phyloP scores from a whole-genome alignment of 257 asterid species.

The Salvia hispanica region DNA sequence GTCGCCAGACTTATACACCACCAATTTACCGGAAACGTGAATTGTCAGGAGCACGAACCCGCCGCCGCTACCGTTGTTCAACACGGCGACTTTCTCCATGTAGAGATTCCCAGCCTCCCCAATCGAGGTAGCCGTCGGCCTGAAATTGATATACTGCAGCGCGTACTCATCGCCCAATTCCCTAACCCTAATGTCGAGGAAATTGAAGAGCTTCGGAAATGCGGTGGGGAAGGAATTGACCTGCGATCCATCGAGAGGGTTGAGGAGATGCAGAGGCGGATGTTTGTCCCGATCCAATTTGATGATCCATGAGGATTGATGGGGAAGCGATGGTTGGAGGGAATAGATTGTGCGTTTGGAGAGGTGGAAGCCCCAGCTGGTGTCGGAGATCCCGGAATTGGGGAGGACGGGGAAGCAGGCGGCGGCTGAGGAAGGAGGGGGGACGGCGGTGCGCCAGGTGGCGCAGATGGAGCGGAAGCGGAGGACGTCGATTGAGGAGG shows the following conservation, averaged over 20 bases:
- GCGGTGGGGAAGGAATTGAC: slow-evolving; percentile 52
- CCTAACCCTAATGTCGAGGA: slow-evolving; percentile 45
- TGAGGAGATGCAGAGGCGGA: slow-evolving; percentile 49
- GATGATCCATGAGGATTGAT: slow-evolving; percentile 57
- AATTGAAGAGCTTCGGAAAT: slow-evolving; percentile 58
- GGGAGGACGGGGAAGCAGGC: slow-evolving; percentile 81
- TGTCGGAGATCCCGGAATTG: slow-evolving; percentile 62
- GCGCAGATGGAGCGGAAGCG: slow-evolving; percentile 86
- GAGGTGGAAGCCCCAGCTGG: slow-evolving; percentile 78
- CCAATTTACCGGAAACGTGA: slow-evolving; percentile 74
- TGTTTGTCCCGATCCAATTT: slow-evolving; percentile 58
- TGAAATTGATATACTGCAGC: slow-evolving; percentile 69
- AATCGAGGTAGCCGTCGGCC: slow-evolving; percentile 72
- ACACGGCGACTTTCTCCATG: slow-evolving; percentile 80
- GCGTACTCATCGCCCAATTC: slow-evolving; percentile 67
- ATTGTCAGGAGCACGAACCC: slow-evolving; percentile 67
- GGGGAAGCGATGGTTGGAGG: slow-evolving; percentile 41
- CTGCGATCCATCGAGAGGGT: slow-evolving; percentile 57
- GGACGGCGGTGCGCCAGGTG: slow-evolving; percentile 70
- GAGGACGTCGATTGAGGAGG: slow-evolving; percentile 60
- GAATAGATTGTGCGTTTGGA: slow-evolving; percentile 60
- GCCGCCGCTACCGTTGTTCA: slow-evolving; percentile 26
- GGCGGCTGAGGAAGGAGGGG: slow-evolving; percentile 40
- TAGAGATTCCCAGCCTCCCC: slow-evolving; percentile 75
- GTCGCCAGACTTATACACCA: slow-evolving; percentile 69